Base-by-base conservation (phyloP, 345 rosid genomes). In the Cardiospermum halicacabum region DNA sequence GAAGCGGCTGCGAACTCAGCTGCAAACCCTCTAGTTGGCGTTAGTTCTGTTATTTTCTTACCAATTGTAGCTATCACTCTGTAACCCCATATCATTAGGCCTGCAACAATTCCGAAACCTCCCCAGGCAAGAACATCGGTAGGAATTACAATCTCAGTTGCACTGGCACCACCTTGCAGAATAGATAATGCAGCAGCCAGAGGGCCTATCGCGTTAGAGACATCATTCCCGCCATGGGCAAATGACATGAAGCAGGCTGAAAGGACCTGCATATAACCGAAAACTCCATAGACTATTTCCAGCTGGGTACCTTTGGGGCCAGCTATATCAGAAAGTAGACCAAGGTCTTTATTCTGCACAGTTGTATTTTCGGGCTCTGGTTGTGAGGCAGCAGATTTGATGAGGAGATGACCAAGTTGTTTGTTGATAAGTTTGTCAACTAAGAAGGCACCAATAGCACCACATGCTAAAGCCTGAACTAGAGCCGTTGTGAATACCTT, bases 211-310 rank as follows among this genome's bases (percentile, higher is more conserved):
- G 97, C 99, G 25, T 94, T 94, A 50, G 99, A 89, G 12, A 94
- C 97, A 62, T 94, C 97, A 56, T 89, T 94, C 15, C 97, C 97
- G 13, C 97, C 97, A 32, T 94, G 99, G 1, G 97, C 96, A 69
- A 93, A 90, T 19, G 98, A 93, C 98, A 93, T 93, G 81, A 93
- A 93, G 77, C 98, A 93, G 42, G 98, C 98, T 36, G 98, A 93
- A 53, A 90, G 86, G 67, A 93, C 75, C 76, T 93, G 96, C 98
- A 93, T 86, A 64, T 93, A 90, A 40, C 98, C 98, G 1, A 90
- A 90, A 37, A 93, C 87, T 24, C 94, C 94, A 55, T 93, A 90
- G 66, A 90, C 97, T 75, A 93, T 84, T 49, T 93, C 86, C 11
- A 93, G 76, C 66, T 93, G 96, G 53, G 96, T 87, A 13, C 97